Conservation (phyloP, 1,284 basidiomycete species). For the Heterobasidion irregulare region DNA sequence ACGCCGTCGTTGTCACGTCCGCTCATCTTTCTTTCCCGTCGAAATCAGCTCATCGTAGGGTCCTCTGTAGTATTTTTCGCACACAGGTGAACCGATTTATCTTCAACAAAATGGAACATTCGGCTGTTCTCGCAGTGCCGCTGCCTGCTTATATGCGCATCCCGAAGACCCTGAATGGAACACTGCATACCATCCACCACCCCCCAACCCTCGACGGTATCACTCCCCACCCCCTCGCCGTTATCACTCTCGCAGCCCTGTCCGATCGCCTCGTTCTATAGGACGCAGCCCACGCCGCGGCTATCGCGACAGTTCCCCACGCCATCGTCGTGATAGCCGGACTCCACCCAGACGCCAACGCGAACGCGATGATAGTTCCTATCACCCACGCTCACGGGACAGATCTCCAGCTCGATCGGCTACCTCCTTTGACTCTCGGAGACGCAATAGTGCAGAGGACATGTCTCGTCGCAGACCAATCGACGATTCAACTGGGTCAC, state of each 20-base stretch:
- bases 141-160: conserved; percentile 19
- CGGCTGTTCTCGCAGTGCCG: conserved; percentile 6
- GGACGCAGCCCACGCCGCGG: conserved; percentile 4
- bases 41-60: background rate
- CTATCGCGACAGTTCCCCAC: background rate
- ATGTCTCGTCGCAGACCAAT: background rate
- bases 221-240: background rate
- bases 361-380: too few species aligned
- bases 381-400: background rate
- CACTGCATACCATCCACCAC: background rate
- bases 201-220: background rate
- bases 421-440: background rate
- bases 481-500: background rate
- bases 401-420: background rate
- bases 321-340: background rate
- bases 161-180: conserved; percentile 19
- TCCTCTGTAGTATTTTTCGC: background rate
- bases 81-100: background rate
- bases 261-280: too few species aligned
- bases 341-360: too few species aligned
- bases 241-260: conserved; percentile 3
- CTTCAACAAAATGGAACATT: background rate
- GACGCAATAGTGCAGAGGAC: background rate
- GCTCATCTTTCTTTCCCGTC: background rate
- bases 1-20: background rate